Percentiles rank a stretch among this genome's conserved stretches.
phyloP scores from a whole-genome alignment of 768 basidiomycete genomes.

The Scleroderma citrinum region DNA sequence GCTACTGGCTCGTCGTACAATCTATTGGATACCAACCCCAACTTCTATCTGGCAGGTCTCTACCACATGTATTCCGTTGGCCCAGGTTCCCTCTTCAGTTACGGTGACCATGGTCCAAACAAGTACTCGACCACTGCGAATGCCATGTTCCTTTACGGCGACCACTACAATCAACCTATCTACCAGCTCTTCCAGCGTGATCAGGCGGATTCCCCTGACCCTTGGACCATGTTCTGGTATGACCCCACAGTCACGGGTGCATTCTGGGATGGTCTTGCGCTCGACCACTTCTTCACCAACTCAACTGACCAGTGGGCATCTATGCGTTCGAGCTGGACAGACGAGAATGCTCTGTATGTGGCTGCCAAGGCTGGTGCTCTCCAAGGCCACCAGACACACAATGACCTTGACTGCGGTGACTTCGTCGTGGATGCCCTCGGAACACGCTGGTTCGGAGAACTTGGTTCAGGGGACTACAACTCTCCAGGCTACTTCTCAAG shows the following conservation, averaged over 20 bases:
- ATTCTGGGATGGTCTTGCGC: constrained; percentile 81
- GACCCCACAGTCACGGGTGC: constrained; percentile 76
- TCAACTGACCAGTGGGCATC: constrained; percentile 77
- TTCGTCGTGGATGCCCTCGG: constrained; percentile 95
- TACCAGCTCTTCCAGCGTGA: constrained; percentile 92
- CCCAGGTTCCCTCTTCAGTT: constrained; percentile 78
- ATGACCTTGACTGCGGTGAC: constrained; percentile 91
- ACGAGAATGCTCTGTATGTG: constrained; percentile 73
- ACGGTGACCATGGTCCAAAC: constrained; percentile 67
- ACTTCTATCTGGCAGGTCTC: constrained; percentile 63
- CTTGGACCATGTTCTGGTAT: constrained; percentile 94
- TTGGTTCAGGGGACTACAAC: constrained; percentile 84
- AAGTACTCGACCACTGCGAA: constrained; percentile 95
- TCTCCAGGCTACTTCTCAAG: constrained; percentile 71
- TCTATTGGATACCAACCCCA: constrained; percentile 64
- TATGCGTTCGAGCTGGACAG: constrained; percentile 92
- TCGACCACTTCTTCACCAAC: constrained; percentile 81
- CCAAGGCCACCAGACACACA: constrained; percentile 87
- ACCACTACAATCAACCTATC: constrained; percentile 59
- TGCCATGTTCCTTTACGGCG: constrained; percentile 71
- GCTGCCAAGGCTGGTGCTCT: constrained; percentile 84
- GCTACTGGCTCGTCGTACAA: constrained; percentile 84
- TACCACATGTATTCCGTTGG: constrained; percentile 91
- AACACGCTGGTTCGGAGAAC: constrained; percentile 90
- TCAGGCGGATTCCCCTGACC: constrained; percentile 73